A percentile compares a stretch with the other conserved stretches of the same genome.
phyloP scores from a whole-genome alignment of 2,329 filamentous ascomycete species.

The Ophiostoma sp. region DNA sequence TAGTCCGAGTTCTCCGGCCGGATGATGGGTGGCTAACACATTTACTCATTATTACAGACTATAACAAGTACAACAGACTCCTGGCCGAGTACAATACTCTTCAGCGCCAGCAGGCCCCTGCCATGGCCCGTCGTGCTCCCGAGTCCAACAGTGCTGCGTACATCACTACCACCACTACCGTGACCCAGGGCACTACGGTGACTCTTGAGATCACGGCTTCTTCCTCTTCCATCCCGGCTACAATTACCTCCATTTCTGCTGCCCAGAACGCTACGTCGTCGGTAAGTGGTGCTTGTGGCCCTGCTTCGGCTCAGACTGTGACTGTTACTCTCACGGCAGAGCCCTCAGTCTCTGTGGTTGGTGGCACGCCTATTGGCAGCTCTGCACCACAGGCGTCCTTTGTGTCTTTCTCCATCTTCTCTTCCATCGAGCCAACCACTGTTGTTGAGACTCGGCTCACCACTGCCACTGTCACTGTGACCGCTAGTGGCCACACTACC shows the following conservation, averaged over 20 bases:
- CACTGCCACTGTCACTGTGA: conserved; percentile 8
- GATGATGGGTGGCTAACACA: background rate
- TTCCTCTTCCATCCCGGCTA: background rate
- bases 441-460: conserved; percentile 9
- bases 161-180: conserved; percentile 29
- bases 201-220: conserved; percentile 22
- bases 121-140: conserved; percentile 22
- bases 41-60: conserved; percentile 19
- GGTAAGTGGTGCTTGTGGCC: conserved; percentile 9
- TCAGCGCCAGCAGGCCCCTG: conserved; percentile 2
- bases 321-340: conserved; percentile 14
- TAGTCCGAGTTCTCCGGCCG: background rate
- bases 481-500: background rate
- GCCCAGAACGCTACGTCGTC: background rate
- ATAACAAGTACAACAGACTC: conserved; percentile 22
- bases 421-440: conserved; percentile 3
- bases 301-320: conserved; percentile 2
- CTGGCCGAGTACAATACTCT: conserved; percentile 23
- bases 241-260: background rate
- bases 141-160: conserved; percentile 29
- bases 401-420: conserved; percentile 10
- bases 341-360: background rate
- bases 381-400: background rate
- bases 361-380: background rate
- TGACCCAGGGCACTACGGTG: conserved; percentile 23